These are phyloP conservation scores for Citrus cavaleriei DNA, from an alignment of 345 rosid genomes.

Conservation along the genomic window DNA sequence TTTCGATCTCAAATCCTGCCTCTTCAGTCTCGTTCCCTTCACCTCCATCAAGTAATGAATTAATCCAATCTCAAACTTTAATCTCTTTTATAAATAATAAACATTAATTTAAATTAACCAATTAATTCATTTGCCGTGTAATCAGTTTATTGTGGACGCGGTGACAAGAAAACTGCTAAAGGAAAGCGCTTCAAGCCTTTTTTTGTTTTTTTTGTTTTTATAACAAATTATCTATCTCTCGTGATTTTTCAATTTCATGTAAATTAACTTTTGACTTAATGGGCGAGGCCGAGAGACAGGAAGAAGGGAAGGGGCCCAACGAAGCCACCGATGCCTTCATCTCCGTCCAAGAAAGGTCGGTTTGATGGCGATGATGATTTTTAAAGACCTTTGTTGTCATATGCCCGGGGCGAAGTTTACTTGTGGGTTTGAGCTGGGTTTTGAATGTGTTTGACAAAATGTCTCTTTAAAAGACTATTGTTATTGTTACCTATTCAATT, in stretches of 20 bases:
- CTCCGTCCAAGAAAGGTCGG: not conserved
- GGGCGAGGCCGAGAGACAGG: not conserved
- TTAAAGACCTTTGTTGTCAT: too few species aligned
- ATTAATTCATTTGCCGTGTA: not conserved
- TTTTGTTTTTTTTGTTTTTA: too few species aligned
- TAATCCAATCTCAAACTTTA: too few species aligned
- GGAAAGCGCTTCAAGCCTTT: not conserved
- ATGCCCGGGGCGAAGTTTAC: too few species aligned
- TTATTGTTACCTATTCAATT: too few species aligned
- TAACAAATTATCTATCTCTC: too few species aligned
- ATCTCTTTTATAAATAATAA: too few species aligned
- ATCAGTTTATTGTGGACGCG: not conserved
- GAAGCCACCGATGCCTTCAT: not conserved
- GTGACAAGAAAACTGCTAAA: not conserved
- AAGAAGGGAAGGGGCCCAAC: slow-evolving; percentile 1
- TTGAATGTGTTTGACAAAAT: too few species aligned
- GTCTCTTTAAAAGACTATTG: too few species aligned
- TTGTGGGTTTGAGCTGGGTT: too few species aligned
- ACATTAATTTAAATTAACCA: too few species aligned
- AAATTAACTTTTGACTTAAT: not conserved
- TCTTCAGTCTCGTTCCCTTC: not conserved
- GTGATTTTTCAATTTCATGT: too few species aligned
- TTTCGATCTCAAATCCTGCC: not conserved
- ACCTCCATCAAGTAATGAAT: not conserved
- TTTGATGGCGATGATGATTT: not conserved